These are phyloP conservation scores for Cytospora leucostoma DNA, from an alignment of 2,329 filamentous ascomycete genomes.

Conservation along the genomic window DNA sequence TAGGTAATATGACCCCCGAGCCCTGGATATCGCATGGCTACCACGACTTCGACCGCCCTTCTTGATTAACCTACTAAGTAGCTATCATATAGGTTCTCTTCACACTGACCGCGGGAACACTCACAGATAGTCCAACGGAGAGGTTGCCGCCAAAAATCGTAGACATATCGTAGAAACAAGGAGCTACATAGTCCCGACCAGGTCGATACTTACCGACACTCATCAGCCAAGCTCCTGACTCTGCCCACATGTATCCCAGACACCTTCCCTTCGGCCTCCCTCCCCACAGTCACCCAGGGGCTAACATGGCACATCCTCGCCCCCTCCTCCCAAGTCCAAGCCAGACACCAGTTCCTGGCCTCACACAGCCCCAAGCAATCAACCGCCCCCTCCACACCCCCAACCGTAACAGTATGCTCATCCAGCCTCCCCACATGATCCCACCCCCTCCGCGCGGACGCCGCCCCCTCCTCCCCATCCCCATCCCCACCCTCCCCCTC, in stretches of 20 bases:
- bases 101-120: neutral
- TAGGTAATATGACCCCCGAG: neutral
- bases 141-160: neutral
- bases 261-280: constrained; percentile 36
- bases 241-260: constrained; percentile 41
- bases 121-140: neutral
- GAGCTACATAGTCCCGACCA: neutral
- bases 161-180: neutral
- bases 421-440: constrained; percentile 54
- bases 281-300: constrained; percentile 53
- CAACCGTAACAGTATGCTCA: constrained; percentile 43
- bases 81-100: neutral
- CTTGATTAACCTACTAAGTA: too few species aligned
- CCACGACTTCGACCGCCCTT: neutral
- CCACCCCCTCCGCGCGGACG: constrained; percentile 41
- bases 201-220: constrained; percentile 13
- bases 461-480: constrained; percentile 37
- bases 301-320: constrained; percentile 45
- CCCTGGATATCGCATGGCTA: neutral
- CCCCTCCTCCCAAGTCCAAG: constrained; percentile 51
- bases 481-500: neutral
- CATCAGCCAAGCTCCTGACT: constrained; percentile 14
- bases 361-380: constrained; percentile 48
- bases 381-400: constrained; percentile 41
- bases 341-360: constrained; percentile 42